A percentile compares a stretch with the other conserved stretches of the same genome.
These are phyloP conservation scores for Cladosporium sp. DNA, from an alignment of 2,329 filamentous ascomycete genomes.

Conservation along the genomic window DNA sequence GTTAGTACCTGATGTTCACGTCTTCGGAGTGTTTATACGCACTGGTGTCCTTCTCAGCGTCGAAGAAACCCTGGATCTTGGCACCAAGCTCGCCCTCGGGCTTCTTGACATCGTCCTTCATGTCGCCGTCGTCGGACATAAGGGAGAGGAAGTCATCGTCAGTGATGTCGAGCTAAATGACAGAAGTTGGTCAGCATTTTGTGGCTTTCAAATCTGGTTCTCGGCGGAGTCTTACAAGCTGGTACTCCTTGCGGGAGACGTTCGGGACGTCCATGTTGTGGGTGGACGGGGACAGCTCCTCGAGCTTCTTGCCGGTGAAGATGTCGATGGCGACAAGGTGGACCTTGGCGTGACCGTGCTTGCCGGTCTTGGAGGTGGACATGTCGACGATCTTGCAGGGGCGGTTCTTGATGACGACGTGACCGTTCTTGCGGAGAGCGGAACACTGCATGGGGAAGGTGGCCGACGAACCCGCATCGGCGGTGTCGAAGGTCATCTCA, in stretches of 20 bases:
- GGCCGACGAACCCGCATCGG: slow-evolving; percentile 90
- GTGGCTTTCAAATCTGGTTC: not conserved
- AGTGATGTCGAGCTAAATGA: slow-evolving; percentile 75
- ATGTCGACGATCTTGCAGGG: slow-evolving; percentile 99
- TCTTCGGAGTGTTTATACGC: slow-evolving; percentile 44
- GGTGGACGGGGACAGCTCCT: slow-evolving; percentile 98
- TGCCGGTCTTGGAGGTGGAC: slow-evolving; percentile 99
- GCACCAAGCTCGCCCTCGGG: slow-evolving; percentile 86
- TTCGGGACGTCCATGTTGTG: slow-evolving; percentile 96
- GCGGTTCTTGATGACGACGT: slow-evolving; percentile 96
- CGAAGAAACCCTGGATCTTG: slow-evolving; percentile 78
- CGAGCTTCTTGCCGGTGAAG: slow-evolving; percentile 99
- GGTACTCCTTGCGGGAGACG: slow-evolving; percentile 84
- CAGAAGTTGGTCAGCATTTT: slow-evolving; percentile 17
- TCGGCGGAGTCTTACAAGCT: slow-evolving; percentile 67
- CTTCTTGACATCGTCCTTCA: slow-evolving; percentile 92
- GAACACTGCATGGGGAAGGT: slow-evolving; percentile 99
- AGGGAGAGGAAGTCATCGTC: slow-evolving; percentile 94
- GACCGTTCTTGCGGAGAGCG: slow-evolving; percentile 98
- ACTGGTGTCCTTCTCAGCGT: slow-evolving; percentile 92
- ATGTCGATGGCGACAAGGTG: slow-evolving; percentile 97
- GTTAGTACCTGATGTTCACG: not conserved
- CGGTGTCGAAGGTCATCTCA: slow-evolving; percentile 78
- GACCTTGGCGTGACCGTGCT: slow-evolving; percentile 99
- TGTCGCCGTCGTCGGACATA: slow-evolving; percentile 78